Evolutionary conservation across 176 grass and related monocot species (phyloP), one percentile per base, ranked within the genome.

Genomic region (Miscanthus lutarioriparius): DNA sequence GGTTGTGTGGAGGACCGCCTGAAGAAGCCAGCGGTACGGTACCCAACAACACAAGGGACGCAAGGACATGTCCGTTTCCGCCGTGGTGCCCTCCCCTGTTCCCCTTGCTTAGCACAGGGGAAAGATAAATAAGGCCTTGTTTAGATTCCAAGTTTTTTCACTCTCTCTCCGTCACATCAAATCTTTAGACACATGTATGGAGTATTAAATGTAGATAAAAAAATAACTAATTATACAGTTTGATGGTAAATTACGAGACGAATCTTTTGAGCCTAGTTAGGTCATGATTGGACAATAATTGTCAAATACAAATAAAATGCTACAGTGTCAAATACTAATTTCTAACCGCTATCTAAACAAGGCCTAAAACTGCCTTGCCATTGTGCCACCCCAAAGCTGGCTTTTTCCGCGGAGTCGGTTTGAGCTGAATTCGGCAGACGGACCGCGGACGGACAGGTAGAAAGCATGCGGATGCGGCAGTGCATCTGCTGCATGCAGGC

Each of bases 51-150:
- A 26, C 33, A 77, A 49, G 78, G 78, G 43, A 58, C 72, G 17
- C n/a, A 77, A 44, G 87, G 35, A 67, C 88, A 70, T 63, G 63
- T 70, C 23, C 77, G 40, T 67, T 87, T 54, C 70, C 72, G n/a
- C n/a, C n/a, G n/a, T n/a, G n/a, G n/a, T 76, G 43, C 20, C 58
- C 71, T 75, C 12, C 22, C 43, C 37, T 61, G n/a, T 9, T 10
- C 28, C 67, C 84, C 69, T 87, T 87, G 80, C 75, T 87, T 90
- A 83, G 84, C 88, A 32, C 6, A 10, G 75, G 22, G 38, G 80
- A 58, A 14, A n/a, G n/a, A n/a, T n/a, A n/a, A n/a, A n/a, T n/a
- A n/a, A n/a, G n/a, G n/a, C n/a, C n/a, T n/a, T n/a, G 28, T 30
- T 30, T 30, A 30, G 28, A 30, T 30, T 30, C 1, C 2, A 30